Percentiles rank a stretch among this genome's conserved stretches.
These are phyloP conservation scores for Malus hybrid DNA, from an alignment of 331 rosid species.

Conservation along the genomic window DNA sequence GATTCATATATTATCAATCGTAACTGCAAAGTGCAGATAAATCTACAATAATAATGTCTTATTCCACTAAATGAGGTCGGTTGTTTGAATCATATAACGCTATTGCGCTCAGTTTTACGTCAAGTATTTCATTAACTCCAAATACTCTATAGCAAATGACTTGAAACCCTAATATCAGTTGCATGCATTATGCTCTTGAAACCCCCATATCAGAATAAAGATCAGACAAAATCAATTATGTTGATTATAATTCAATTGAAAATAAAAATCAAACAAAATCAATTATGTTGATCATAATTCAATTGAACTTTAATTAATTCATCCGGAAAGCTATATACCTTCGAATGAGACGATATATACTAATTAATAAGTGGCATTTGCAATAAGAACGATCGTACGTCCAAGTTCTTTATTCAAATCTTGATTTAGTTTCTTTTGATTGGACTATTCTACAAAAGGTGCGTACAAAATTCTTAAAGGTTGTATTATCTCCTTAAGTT, in stretches of 20 bases:
- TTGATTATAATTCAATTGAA: neutral
- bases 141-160: no score
- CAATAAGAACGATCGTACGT: neutral
- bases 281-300: neutral
- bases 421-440: neutral
- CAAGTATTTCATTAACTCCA: no score
- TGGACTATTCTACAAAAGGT: neutral
- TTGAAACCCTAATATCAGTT: no score
- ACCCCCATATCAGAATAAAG: neutral
- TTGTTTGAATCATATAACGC: no score
- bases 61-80: no score
- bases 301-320: no score
- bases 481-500: no score
- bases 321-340: neutral
- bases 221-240: neutral
- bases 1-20: no score
- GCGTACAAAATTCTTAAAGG: neutral
- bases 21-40: no score
- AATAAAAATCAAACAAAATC: neutral
- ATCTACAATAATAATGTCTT: no score
- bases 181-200: neutral
- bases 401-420: neutral
- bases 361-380: neutral
- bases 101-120: no score
- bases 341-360: neutral